phyloP scores from a whole-genome alignment of 1,139 yeast genomes.

The Magnusiomyces sp. region DNA sequence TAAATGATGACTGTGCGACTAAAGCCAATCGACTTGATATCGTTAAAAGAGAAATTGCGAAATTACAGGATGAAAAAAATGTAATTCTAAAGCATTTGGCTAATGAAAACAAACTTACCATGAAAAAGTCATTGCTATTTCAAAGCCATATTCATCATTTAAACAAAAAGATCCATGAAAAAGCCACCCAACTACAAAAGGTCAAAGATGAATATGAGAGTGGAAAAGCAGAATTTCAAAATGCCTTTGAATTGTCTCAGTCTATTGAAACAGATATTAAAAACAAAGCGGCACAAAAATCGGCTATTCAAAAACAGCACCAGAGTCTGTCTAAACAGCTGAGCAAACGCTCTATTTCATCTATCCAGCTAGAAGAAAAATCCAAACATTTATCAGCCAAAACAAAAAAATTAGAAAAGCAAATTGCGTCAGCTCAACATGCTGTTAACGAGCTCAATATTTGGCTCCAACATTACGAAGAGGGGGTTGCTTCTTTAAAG shows the following conservation, averaged over 20 bases:
- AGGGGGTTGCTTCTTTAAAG: slow-evolving; percentile 33
- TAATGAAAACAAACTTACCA: slow-evolving; percentile 53
- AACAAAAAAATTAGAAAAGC: slow-evolving; percentile 53
- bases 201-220: slow-evolving; percentile 39
- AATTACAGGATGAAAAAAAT: slow-evolving; percentile 60
- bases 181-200: slow-evolving; percentile 39
- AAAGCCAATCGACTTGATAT: slow-evolving; percentile 72
- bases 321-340: slow-evolving; percentile 21
- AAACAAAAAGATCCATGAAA: slow-evolving; percentile 35
- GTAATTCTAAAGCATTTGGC: slow-evolving; percentile 60
- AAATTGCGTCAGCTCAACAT: slow-evolving; percentile 32
- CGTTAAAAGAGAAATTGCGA: slow-evolving; percentile 67
- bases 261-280: slow-evolving; percentile 31
- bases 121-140: slow-evolving; percentile 46
- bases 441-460: slow-evolving; percentile 38
- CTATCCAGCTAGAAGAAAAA: slow-evolving; percentile 68
- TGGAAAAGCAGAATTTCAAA: slow-evolving; percentile 39
- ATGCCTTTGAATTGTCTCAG: slow-evolving; percentile 35
- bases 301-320: slow-evolving; percentile 22
- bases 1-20: slow-evolving; percentile 73
- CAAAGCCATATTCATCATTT: slow-evolving; percentile 47
- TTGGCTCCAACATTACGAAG: slow-evolving; percentile 41
- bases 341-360: slow-evolving; percentile 35
- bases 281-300: slow-evolving; percentile 31
- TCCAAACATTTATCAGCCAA: slow-evolving; percentile 53